phyloP scores from a whole-genome alignment of 176 grass and related monocot genomes.

The Raddia guianensis region DNA sequence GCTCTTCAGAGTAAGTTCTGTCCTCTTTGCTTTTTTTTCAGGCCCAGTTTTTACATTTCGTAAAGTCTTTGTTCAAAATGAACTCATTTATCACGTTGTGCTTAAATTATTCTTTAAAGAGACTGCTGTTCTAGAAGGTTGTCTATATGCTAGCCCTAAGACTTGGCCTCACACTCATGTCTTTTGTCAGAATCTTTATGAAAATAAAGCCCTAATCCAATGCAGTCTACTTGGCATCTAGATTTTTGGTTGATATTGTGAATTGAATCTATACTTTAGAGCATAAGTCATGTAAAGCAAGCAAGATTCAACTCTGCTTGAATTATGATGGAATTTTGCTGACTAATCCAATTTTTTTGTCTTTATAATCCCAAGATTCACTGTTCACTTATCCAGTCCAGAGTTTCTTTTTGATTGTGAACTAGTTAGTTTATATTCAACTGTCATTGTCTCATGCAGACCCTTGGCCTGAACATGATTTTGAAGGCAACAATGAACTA shows the following conservation, averaged over 20 bases:
- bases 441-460: constrained; percentile 44
- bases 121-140: not conserved
- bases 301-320: not conserved
- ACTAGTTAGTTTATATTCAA: constrained; percentile 29
- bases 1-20: constrained; percentile 45
- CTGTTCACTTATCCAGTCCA: not conserved
- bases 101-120: constrained; percentile 10
- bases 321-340: constrained; percentile 23
- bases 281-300: not conserved
- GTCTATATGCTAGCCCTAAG: not conserved
- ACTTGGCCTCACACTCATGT: constrained; percentile 1
- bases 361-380: constrained; percentile 11
- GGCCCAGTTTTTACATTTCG: not conserved
- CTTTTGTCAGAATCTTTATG: not conserved
- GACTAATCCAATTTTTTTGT: not conserved
- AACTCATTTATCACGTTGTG: not conserved
- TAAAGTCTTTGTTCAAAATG: not conserved
- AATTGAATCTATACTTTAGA: not conserved
- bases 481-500: constrained; percentile 24
- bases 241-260: not conserved
- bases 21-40: not conserved
- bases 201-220: not conserved
- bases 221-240: not conserved
- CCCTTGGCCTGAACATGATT: constrained; percentile 34
- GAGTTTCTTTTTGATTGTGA: constrained; percentile 12